Evolutionary conservation across 306 rosid genomes (phyloP), one percentile per base, ranked within the genome.

Genomic region (Vigna angularis): DNA sequence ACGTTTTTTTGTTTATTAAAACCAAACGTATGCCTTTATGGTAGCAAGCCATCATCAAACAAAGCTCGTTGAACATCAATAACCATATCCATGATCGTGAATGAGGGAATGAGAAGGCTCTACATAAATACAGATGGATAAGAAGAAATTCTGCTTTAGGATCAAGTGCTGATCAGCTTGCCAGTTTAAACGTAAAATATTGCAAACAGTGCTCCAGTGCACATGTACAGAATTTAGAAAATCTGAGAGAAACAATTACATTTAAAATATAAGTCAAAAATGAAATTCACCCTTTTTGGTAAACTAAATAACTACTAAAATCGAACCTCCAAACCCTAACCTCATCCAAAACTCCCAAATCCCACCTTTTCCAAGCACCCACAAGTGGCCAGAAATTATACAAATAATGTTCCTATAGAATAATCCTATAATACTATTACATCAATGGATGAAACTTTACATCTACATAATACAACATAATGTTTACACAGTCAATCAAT

Each of bases 391-490:
- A 65, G 67, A 81, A 58, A 75, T 7, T 6, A 72, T 38, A 26
- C 5, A 36, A 57, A 24, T 56, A 70, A 20, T 70, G 66, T 64
- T 61, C 72, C 82, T 63, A 58, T 63, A 62, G 56, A 66, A 72
- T 70, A 68, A 77, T 63, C 81, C 71, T 80, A 79, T 63, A 30
- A 81, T 69, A 64, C 57, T 57, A 68, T 71, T 81, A 82, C 88
- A 80, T 70, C 67, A 89, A 84, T 50, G 84, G 87, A 87, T 85
- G 83, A 68, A 20, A 75, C 51, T 79, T 78, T 78, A 85, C 89
- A 85, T 53, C 50, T 26, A 26, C 30, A 79, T 77, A 66, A 74
- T 85, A 81, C 90, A 85, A 86, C 72, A 81, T 81, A 63, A 78
- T 17, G 55, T 20, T 74, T 55, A 72, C 83, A 55, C 70, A 73